Evolutionary conservation across 2,329 filamentous ascomycete species (phyloP).

Genomic region (Zymoseptoria crescenta): DNA sequence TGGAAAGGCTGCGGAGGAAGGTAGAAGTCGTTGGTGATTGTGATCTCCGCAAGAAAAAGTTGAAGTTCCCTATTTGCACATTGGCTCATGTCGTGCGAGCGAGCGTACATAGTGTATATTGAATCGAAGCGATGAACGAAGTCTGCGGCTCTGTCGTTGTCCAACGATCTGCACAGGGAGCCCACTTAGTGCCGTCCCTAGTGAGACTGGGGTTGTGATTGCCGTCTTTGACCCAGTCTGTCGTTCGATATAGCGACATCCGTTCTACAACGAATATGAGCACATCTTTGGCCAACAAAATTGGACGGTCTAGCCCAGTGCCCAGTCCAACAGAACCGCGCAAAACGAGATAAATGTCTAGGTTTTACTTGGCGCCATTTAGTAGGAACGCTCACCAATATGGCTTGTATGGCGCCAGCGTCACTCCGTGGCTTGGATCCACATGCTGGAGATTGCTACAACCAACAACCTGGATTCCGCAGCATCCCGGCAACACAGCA

Average conservation of each 20-base stretch:
- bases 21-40: slow-evolving; percentile 36
- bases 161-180: neutral
- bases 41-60: neutral
- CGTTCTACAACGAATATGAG: neutral
- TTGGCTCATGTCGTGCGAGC: too few relatives aligned
- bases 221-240: neutral
- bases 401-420: neutral
- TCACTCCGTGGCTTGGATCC: neutral
- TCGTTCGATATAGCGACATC: too few relatives aligned
- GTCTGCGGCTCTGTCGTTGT: neutral
- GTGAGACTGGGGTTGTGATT: neutral
- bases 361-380: neutral
- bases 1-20: slow-evolving; percentile 67
- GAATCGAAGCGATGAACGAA: neutral
- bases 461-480: neutral
- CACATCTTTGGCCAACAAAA: neutral
- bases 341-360: neutral
- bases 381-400: neutral
- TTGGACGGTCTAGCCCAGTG: neutral
- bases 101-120: neutral
- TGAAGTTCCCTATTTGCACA: too few relatives aligned
- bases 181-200: neutral
- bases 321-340: neutral
- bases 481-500: neutral
- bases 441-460: neutral